Evolutionary conservation across 1,284 basidiomycete genomes (phyloP).

Genomic region (Fomitopsis schrenkii): DNA sequence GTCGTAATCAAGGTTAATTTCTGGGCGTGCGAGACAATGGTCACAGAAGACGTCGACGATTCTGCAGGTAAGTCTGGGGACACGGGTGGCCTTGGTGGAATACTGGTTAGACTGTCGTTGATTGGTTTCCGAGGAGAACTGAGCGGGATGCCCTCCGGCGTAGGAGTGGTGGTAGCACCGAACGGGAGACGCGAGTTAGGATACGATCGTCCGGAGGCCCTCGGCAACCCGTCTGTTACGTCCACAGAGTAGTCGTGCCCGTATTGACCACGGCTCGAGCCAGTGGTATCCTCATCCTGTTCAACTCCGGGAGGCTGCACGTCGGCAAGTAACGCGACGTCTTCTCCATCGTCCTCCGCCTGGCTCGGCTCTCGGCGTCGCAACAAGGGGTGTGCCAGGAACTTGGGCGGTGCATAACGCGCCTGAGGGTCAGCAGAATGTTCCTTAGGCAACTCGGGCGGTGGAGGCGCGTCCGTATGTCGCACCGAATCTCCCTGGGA

Average conservation of each 20-base stretch:
- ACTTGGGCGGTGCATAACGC: neutral
- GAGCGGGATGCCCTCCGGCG: neutral
- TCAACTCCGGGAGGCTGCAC: neutral
- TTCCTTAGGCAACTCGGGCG: neutral
- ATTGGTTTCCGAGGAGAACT: neutral
- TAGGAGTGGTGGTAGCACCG: neutral
- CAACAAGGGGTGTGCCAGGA: slow-evolving; percentile 19
- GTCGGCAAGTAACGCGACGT: slow-evolving; percentile 7
- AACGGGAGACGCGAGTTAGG: neutral
- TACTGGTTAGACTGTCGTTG: neutral
- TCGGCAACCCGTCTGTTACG: slow-evolving; percentile 15
- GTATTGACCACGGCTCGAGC: neutral
- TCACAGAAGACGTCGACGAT: neutral
- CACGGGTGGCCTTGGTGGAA: neutral
- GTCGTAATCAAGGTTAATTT: slow-evolving; percentile 11
- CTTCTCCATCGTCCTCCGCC: slow-evolving; percentile 18
- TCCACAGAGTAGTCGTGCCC: slow-evolving; percentile 8
- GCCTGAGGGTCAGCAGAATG: neutral
- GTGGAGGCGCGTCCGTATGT: neutral
- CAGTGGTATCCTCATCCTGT: neutral
- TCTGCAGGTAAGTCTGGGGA: neutral
- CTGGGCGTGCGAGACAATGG: neutral
- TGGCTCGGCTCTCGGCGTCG: slow-evolving; percentile 20
- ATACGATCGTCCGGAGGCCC: slow-evolving; percentile 8
- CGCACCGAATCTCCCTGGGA: neutral